phyloP scores from a whole-genome alignment of 768 basidiomycete genomes.

The Mycena latifolia region DNA sequence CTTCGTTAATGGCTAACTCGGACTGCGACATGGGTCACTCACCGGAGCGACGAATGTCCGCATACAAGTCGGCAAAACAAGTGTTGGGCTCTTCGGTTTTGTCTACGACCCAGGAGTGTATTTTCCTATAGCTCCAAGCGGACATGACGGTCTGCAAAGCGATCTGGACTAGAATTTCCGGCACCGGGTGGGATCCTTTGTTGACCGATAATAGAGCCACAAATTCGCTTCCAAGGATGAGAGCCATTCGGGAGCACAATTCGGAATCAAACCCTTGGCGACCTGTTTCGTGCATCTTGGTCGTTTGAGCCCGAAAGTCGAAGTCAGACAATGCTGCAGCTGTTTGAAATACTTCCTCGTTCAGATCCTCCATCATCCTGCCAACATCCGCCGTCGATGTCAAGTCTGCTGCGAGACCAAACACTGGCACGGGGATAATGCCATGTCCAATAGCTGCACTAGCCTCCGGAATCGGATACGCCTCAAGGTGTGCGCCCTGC shows the following conservation, averaged over 20 bases:
- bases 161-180: not conserved
- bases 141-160: slow-evolving; percentile 1
- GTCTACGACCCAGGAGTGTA: not conserved
- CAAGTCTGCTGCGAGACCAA: slow-evolving; percentile 25
- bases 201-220: not conserved
- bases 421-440: not conserved
- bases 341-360: not conserved
- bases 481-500: not conserved
- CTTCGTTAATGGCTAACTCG: not conserved
- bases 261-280: not conserved
- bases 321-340: slow-evolving; percentile 3
- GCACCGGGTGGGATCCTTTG: not conserved
- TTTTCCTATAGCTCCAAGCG: not conserved
- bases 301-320: not conserved
- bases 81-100: too few species aligned
- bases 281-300: not conserved
- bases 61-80: not conserved
- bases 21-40: not conserved
- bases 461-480: not conserved
- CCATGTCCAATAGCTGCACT: not conserved
- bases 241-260: not conserved
- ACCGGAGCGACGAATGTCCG: not conserved
- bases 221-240: not conserved
- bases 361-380: slow-evolving; percentile 7
- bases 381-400: slow-evolving; percentile 11